Evolutionary conservation across 139 green algal genomes (phyloP).

Genomic region (Desmodesmus armatus): DNA sequence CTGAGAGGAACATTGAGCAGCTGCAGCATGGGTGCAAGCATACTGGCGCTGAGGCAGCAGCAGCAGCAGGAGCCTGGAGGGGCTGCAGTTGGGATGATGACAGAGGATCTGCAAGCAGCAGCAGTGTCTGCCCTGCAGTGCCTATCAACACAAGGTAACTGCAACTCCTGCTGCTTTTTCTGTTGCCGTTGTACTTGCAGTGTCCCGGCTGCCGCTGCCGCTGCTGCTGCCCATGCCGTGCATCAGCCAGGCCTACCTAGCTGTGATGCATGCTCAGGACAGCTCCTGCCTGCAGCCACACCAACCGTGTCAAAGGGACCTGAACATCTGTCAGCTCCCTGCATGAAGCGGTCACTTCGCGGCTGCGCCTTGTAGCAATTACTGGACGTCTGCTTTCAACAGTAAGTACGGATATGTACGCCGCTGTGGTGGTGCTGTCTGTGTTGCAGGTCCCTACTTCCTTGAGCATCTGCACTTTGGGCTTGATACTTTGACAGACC

Average conservation of each 20-base stretch:
- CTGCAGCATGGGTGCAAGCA: slow-evolving; percentile 2
- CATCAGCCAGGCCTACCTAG: no score
- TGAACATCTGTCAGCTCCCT: not conserved
- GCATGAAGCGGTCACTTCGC: not conserved
- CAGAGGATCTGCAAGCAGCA: slow-evolving; percentile 26
- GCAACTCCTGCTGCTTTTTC: not conserved
- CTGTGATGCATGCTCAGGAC: no score
- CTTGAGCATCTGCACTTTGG: slow-evolving; percentile 32
- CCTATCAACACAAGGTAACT: slow-evolving; percentile 19
- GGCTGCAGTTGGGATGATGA: not conserved
- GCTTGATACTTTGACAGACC: slow-evolving; percentile 12
- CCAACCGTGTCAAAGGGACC: not conserved
- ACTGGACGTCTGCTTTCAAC: not conserved
- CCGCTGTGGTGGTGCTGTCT: not conserved
- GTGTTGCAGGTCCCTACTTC: not conserved
- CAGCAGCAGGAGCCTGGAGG: not conserved
- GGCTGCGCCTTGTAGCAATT: not conserved
- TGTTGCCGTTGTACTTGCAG: not conserved
- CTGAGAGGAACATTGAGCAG: slow-evolving; percentile 21
- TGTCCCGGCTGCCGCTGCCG: not conserved
- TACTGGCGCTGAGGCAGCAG: not conserved
- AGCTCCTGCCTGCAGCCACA: not conserved
- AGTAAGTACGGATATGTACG: not conserved
- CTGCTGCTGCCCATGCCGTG: not conserved
- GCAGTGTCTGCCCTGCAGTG: slow-evolving; percentile 15